Evolutionary conservation across 208 protist genomes (phyloP), one percentile per base, ranked within the genome.

Genomic region (Acanthamoeba royreba): DNA sequence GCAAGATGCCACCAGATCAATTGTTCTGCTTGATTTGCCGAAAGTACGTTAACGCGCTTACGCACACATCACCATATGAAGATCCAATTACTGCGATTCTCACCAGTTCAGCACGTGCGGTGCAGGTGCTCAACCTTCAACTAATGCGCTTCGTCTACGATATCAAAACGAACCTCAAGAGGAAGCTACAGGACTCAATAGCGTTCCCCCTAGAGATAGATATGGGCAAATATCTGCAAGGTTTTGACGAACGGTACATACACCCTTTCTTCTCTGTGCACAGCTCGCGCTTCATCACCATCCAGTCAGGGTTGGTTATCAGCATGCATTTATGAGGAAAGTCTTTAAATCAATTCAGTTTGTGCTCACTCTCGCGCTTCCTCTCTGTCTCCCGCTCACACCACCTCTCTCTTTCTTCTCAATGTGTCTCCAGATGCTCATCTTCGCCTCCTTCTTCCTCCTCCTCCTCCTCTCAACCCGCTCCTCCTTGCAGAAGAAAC

Each of bases 101-200:
- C n/a, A n/a, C n/a, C n/a, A n/a, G n/a, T n/a, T n/a, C 25, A 22
- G n/a, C n/a, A n/a, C n/a, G n/a, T n/a, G n/a, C n/a, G n/a, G n/a
- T n/a, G n/a, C 46, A 92, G 88, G 88, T 92, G 25, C 38, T 92
- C 3, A 92, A 92, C 25, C 47, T 92, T 19, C 88, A 92, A 42
- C 35, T 92, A 45, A 72, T 92, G 53, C 88, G 88, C 31, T 92
- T 92, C 58, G 88, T 92, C 13, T 92, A 83, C 63, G 88, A 92
- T 25, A 28, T 79, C 38, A 92, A 92, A 31, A 83, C 88, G 3
- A 40, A 4, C 42, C 42, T 43, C n/a, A 92, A 92, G 88, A 13
- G 43, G 19, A 92, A 92, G 47, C 22, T 92, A n/a, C 31, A 81
- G 42, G 43, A 81, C 61, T 52, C 53, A 22, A 79, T 92, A 8